A percentile compares a stretch with the other conserved stretches of the same genome.
phyloP scores from a whole-genome alignment of 2,329 filamentous ascomycete species.

The Colletotrichum ledebouriae region DNA sequence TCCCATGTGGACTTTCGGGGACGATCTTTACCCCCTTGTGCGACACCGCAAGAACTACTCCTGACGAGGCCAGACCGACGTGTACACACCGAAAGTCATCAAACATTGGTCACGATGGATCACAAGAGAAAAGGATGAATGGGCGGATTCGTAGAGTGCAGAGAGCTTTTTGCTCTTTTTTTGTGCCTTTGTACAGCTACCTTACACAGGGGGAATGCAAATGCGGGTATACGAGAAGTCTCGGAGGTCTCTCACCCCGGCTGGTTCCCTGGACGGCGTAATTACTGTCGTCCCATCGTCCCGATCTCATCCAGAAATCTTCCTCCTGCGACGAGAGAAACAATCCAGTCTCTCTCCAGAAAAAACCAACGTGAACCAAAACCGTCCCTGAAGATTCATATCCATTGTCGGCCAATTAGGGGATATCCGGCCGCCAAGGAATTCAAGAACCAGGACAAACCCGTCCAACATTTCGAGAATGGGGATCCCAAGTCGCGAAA shows the following conservation, averaged over 20 bases:
- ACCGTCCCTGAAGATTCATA: conserved; percentile 1
- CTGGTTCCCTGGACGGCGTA: conserved; percentile 30
- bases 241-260: conserved; percentile 26
- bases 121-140: not conserved
- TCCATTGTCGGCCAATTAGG: conserved; percentile 38
- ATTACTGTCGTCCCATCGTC: conserved; percentile 14
- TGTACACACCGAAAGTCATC: conserved; percentile 7
- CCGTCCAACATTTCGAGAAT: conserved; percentile 27
- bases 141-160: conserved; percentile 17
- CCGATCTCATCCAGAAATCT: conserved; percentile 27
- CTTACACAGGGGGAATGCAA: conserved; percentile 50
- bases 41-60: not conserved
- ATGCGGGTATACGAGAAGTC: conserved; percentile 34
- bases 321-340: conserved; percentile 24
- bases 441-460: not conserved
- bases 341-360: conserved; percentile 41
- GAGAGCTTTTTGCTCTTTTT: conserved; percentile 53
- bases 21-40: conserved; percentile 11
- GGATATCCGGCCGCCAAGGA: conserved; percentile 38
- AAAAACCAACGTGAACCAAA: conserved; percentile 28
- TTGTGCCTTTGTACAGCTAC: conserved; percentile 56
- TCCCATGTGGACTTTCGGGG: conserved; percentile 19
- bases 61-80: not conserved
- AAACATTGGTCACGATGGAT: not conserved
- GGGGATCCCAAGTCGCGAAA: conserved; percentile 14